Evolutionary conservation across 1,284 basidiomycete genomes (phyloP), one percentile per base, ranked within the genome.

Genomic region (Phylloboletellus chloephorus): DNA sequence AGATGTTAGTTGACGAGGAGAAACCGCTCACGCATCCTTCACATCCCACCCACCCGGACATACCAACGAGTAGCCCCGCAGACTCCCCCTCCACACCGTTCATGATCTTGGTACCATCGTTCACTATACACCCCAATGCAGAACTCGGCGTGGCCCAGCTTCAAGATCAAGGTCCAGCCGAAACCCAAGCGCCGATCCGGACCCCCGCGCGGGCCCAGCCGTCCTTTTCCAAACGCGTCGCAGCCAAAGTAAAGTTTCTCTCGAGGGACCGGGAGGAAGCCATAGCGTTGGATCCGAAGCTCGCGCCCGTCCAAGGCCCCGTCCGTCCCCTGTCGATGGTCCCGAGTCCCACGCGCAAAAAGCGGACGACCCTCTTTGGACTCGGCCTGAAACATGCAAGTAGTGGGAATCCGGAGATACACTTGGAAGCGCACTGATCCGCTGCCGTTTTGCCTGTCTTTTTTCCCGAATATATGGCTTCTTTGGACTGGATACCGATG

Each of bases 251-350:
- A 41, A 53, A 45, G 30, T 23, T 43, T 21, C 49, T 59, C 20
- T 51, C 61, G 8, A 34, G 24, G 20, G 60, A 63, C 31, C 51
- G 58, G 2, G 48, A 33, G 2, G 56, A 59, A 32, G 53, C 58
- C 12, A 60, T 60, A 10, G 26, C 40, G 4, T 39, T 47, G 12
- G 58, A 60, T 23, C 61, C 57, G 5, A 60, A 64, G 42, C 60
- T 60, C 15, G 56, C 60, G 1, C 57, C 57, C 19, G 57, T 64
- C n/a, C 61, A 61, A 10, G 60, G 42, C 9, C 57, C 61, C 11
- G 49, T 60, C 12, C 60, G 60, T 1, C 61, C 61, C 10, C 24
- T 59, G 7, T 59, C 57, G 20, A 63, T 45, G 43, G 23, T 48
- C 16, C 38, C 42, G 1, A 41, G 48, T 31, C 58, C 47, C 12